phyloP scores from a whole-genome alignment of 805 yeast genomes.

The Hemisphaericaspora nanyangensis region DNA sequence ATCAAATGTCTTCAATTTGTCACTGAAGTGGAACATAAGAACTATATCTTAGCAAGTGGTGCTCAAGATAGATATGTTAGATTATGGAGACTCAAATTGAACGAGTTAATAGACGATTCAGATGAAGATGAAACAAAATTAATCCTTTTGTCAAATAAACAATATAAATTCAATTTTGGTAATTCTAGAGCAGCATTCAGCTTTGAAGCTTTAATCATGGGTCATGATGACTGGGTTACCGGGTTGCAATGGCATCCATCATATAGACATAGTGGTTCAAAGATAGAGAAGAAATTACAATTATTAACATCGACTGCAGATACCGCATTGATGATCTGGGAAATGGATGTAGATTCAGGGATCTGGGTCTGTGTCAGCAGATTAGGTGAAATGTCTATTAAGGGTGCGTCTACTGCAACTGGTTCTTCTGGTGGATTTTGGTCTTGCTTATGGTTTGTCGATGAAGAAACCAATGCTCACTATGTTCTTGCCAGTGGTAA shows the following conservation, averaged over 20 bases:
- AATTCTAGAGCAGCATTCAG: slow-evolving; percentile 51
- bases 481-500: slow-evolving; percentile 78
- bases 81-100: slow-evolving; percentile 71
- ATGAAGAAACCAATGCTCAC: slow-evolving; percentile 20
- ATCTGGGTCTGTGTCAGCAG: slow-evolving; percentile 82
- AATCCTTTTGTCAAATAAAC: slow-evolving; percentile 64
- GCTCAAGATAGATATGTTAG: slow-evolving; percentile 92
- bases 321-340: slow-evolving; percentile 91
- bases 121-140: slow-evolving; percentile 53
- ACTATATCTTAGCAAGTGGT: slow-evolving; percentile 76
- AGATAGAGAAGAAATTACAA: slow-evolving; percentile 37
- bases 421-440: slow-evolving; percentile 79
- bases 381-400: slow-evolving; percentile 87
- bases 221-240: slow-evolving; percentile 98
- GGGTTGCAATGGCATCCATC: slow-evolving; percentile 76
- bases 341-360: slow-evolving; percentile 79
- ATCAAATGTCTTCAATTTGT: slow-evolving; percentile 68
- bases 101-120: slow-evolving; percentile 52
- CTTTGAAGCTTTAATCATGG: slow-evolving; percentile 92
- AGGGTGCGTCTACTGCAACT: slow-evolving; percentile 98
- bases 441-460: slow-evolving; percentile 64
- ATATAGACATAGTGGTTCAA: slow-evolving; percentile 1
- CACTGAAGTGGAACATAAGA: slow-evolving; percentile 42
- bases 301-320: slow-evolving; percentile 88
- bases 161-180: slow-evolving; percentile 51